phyloP scores from a whole-genome alignment of 257 asterid genomes.

The Solanum bulbocastanum region DNA sequence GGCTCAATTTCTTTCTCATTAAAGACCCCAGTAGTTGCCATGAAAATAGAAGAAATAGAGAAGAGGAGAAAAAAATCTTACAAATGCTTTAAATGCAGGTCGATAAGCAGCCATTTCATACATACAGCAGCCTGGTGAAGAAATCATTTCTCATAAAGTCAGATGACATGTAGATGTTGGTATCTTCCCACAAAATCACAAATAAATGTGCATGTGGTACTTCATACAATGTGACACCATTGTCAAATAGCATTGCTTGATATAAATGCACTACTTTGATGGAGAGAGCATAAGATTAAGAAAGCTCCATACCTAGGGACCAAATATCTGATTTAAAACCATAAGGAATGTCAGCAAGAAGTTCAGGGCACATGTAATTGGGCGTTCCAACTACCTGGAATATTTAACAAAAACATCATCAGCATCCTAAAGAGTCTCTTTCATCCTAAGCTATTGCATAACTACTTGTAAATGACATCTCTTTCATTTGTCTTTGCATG shows the following conservation, averaged over 20 bases:
- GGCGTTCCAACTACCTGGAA: conserved; percentile 98
- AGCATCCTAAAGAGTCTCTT: background rate
- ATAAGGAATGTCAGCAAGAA: conserved; percentile 95
- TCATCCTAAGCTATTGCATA: background rate
- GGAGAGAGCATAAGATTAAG: background rate
- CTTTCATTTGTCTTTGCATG: background rate
- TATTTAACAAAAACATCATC: background rate
- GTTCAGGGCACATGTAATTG: conserved; percentile 99
- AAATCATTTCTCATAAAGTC: background rate
- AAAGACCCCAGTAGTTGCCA: background rate
- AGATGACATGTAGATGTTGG: background rate
- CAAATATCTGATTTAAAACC: conserved; percentile 97
- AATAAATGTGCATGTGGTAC: background rate
- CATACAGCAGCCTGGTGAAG: conserved; percentile 82
- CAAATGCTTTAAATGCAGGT: conserved; percentile 97
- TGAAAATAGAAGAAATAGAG: background rate
- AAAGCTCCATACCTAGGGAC: conserved; percentile 72
- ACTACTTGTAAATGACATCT: background rate
- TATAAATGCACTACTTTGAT: background rate
- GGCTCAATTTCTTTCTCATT: background rate
- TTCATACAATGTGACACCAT: background rate
- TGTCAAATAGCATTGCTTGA: background rate
- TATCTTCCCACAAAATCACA: background rate
- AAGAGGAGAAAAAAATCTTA: conserved; percentile 23
- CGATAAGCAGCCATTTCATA: conserved; percentile 99